phyloP scores from a whole-genome alignment of 208 protist genomes.

The Acanthamoeba healyi region DNA sequence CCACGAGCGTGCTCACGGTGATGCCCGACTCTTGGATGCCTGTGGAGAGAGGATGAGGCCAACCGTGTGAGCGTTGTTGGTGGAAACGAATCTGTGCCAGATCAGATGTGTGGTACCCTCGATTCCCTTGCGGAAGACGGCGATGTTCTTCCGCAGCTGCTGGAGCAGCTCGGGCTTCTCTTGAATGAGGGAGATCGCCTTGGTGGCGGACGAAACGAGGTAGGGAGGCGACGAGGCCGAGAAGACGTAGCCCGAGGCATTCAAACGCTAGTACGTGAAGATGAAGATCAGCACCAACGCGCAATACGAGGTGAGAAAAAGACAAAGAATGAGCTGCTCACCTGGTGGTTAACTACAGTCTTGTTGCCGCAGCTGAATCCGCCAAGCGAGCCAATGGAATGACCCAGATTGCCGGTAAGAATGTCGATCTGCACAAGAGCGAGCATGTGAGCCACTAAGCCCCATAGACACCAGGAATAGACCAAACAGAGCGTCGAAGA shows the following conservation, averaged over 20 bases:
- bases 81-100: too few species aligned
- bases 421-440: conserved; percentile 84
- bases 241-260: conserved; percentile 96
- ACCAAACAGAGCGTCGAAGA: too few species aligned
- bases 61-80: too few species aligned
- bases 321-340: conserved; percentile 58
- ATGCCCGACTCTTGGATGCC: conserved; percentile 31
- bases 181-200: conserved; percentile 91
- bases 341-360: conserved; percentile 93
- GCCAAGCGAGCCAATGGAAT: conserved; percentile 94
- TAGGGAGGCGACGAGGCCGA: conserved; percentile 97
- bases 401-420: conserved; percentile 93
- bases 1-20: neutral
- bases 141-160: conserved; percentile 70
- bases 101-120: neutral
- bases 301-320: neutral
- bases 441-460: neutral
- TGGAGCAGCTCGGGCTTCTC: conserved; percentile 71
- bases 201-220: conserved; percentile 91
- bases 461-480: neutral
- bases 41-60: too few species aligned
- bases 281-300: neutral
- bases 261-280: conserved; percentile 90
- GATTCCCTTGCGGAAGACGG: conserved; percentile 46
- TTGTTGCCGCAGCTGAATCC: conserved; percentile 95